These are phyloP conservation scores for Dothidotthia symphoricarpi DNA, from an alignment of 2,329 filamentous ascomycete species.

Conservation along the genomic window DNA sequence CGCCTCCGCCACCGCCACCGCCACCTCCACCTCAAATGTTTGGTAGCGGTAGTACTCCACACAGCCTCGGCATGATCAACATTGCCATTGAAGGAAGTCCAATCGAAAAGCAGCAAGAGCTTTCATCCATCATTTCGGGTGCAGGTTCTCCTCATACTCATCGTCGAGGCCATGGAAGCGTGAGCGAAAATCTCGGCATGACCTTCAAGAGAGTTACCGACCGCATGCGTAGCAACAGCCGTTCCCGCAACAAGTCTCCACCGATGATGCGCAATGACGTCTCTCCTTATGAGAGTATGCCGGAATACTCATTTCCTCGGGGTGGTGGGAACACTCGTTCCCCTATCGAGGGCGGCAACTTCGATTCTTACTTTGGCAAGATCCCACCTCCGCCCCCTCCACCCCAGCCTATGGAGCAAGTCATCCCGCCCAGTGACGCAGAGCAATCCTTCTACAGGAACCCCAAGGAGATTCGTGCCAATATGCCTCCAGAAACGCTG, in stretches of 20 bases:
- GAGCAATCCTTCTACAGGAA: constrained; percentile 38
- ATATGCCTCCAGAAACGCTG: constrained; percentile 50
- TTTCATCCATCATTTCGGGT: constrained; percentile 27
- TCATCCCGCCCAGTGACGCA: constrained; percentile 38
- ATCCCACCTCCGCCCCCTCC: constrained; percentile 41
- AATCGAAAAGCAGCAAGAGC: constrained; percentile 23
- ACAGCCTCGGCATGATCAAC: constrained; percentile 44
- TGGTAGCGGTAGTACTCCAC: constrained; percentile 14
- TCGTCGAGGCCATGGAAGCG: constrained; percentile 55
- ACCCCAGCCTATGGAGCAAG: constrained; percentile 42
- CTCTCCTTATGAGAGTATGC: constrained; percentile 47
- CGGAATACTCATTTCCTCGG: constrained; percentile 34
- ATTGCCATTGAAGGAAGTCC: constrained; percentile 48
- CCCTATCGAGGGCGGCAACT: constrained; percentile 25
- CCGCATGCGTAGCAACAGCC: constrained; percentile 59
- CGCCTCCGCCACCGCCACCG: constrained; percentile 50
- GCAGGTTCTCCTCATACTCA: constrained; percentile 45
- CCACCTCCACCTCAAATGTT: constrained; percentile 23
- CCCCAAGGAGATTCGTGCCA: constrained; percentile 50
- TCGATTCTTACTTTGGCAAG: constrained; percentile 30
- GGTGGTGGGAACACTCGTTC: constrained; percentile 23
- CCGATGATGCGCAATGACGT: constrained; percentile 33
- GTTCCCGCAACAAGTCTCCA: constrained; percentile 52
- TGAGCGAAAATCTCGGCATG: constrained; percentile 58
- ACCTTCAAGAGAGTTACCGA: constrained; percentile 51